A percentile compares a stretch with the other conserved stretches of the same genome.
Conservation (phyloP, 1,139 yeast genomes). For the Debaryomyces sp. region DNA sequence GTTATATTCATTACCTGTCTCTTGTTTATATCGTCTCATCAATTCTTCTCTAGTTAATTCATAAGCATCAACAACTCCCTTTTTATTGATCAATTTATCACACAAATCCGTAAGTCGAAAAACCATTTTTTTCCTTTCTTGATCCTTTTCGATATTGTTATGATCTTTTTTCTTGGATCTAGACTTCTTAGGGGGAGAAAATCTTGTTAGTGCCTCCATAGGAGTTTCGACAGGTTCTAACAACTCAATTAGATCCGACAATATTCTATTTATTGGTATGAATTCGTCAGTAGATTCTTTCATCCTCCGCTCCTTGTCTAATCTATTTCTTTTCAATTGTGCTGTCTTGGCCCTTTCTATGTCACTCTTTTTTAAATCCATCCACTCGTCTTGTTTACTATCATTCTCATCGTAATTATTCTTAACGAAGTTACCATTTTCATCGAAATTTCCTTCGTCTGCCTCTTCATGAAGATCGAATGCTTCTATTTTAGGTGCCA, state of each 20-base stretch:
- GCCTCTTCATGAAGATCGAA: constrained; percentile 62
- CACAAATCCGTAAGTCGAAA: constrained; percentile 52
- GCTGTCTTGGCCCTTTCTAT: constrained; percentile 51
- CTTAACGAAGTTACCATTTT: constrained; percentile 61
- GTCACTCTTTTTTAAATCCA: constrained; percentile 44
- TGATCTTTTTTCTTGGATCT: constrained; percentile 16
- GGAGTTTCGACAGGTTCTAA: constrained; percentile 68
- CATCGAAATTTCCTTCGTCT: constrained; percentile 63
- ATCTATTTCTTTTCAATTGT: constrained; percentile 28
- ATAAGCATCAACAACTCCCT: constrained; percentile 48
- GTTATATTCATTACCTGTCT: constrained; percentile 48
- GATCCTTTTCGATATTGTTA: constrained; percentile 18
- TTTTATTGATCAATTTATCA: constrained; percentile 44
- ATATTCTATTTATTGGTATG: constrained; percentile 24
- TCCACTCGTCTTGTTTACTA: constrained; percentile 51
- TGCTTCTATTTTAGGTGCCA: constrained; percentile 51
- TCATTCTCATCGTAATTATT: constrained; percentile 29
- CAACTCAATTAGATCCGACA: constrained; percentile 39
- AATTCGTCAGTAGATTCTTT: constrained; percentile 8
- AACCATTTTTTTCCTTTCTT: constrained; percentile 29
- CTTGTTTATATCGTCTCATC: constrained; percentile 50
- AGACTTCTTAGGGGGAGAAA: constrained; percentile 30
- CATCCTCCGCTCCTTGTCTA: constrained; percentile 12
- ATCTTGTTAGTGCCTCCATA: constrained; percentile 58
- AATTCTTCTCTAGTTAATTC: constrained; percentile 63